phyloP scores from a whole-genome alignment of 495 filamentous ascomycete genomes.

The Astrothelium subdiscretum region DNA sequence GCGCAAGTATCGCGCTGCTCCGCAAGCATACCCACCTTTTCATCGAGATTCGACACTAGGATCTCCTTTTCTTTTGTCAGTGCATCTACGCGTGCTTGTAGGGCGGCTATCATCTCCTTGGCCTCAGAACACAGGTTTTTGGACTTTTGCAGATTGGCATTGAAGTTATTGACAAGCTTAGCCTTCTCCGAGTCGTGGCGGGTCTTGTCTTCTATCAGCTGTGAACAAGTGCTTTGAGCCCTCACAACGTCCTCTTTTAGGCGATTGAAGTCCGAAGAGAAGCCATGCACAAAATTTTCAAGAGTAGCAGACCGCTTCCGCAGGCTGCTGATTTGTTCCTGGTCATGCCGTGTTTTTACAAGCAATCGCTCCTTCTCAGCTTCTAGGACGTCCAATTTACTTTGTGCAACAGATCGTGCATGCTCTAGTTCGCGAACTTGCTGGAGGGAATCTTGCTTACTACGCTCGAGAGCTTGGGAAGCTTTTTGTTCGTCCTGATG shows the following conservation, averaged over 20 bases:
- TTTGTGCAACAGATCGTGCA: neutral
- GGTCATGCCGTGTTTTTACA: neutral
- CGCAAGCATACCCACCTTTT: conserved; percentile 11
- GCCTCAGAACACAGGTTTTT: neutral
- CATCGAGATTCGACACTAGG: conserved; percentile 12
- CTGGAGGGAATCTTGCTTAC: neutral
- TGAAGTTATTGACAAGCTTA: neutral
- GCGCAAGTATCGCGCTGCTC: conserved; percentile 18
- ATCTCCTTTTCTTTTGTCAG: conserved; percentile 4
- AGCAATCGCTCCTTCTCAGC: neutral
- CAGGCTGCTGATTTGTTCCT: neutral
- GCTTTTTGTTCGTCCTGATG: neutral
- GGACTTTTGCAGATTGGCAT: neutral
- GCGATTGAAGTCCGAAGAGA: neutral
- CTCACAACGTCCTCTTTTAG: neutral
- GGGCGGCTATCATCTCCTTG: neutral
- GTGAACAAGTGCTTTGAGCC: neutral
- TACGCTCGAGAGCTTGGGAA: neutral
- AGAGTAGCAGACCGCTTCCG: neutral
- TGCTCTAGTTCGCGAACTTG: neutral
- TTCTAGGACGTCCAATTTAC: neutral
- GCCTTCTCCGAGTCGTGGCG: neutral
- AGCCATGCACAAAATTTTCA: neutral
- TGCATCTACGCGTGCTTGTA: neutral
- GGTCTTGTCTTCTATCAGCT: neutral